Percentiles rank a stretch among this genome's conserved stretches.
Conservation (phyloP, 2,329 filamentous ascomycete genomes). For the Aspergillus nomiae region DNA sequence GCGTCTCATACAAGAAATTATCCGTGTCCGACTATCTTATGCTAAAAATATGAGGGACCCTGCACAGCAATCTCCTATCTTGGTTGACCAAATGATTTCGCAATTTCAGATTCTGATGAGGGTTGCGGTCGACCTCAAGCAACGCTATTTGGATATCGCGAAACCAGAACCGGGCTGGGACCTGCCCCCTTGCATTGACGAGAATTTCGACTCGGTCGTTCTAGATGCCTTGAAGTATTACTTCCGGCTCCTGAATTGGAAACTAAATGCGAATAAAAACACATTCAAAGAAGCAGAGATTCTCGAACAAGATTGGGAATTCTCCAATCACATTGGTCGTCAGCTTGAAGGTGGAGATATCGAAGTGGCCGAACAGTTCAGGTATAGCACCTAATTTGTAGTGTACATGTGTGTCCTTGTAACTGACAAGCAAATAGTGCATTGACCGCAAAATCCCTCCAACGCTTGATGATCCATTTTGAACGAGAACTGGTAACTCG, state of each 20-base stretch:
- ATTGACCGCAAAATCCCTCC: constrained; percentile 88
- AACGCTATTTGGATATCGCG: constrained; percentile 80
- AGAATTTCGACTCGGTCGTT: constrained; percentile 90
- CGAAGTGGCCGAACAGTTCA: constrained; percentile 97
- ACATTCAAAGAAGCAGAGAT: constrained; percentile 99
- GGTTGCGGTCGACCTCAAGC: constrained; percentile 89
- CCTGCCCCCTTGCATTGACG: constrained; percentile 91
- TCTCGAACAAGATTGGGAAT: constrained; percentile 96
- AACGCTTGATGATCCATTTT: constrained; percentile 84
- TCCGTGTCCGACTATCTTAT: constrained; percentile 85
- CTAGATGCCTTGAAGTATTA: constrained; percentile 95
- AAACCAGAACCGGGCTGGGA: constrained; percentile 92
- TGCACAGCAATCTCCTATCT: constrained; percentile 85
- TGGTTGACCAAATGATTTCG: constrained; percentile 96
- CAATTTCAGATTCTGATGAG: constrained; percentile 94
- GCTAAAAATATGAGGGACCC: constrained; percentile 95
- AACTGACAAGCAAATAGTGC: constrained; percentile 54
- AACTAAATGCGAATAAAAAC: constrained; percentile 95
- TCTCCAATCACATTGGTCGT: constrained; percentile 88
- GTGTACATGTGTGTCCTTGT: background rate
- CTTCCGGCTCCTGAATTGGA: constrained; percentile 98
- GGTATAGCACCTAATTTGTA: constrained; percentile 40
- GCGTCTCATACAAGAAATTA: constrained; percentile 93
- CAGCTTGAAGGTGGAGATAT: constrained; percentile 92
- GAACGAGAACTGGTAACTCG: constrained; percentile 85